Evolutionary conservation across 768 basidiomycete genomes (phyloP), one percentile per base, ranked within the genome.

Genomic region (Gloeophyllum trabeum): DNA sequence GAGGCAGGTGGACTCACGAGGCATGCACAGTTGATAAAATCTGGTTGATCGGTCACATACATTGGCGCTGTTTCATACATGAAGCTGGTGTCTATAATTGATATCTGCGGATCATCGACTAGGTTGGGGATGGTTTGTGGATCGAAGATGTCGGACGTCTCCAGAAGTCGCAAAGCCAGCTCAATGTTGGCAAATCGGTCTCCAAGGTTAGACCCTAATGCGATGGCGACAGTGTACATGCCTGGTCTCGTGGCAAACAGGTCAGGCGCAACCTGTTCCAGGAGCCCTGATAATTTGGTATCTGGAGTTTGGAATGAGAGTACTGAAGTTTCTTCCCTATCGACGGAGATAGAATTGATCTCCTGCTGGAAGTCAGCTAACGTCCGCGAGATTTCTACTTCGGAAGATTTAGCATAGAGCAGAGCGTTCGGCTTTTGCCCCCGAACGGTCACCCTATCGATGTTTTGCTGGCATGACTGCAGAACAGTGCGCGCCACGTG

Each of bases 51-150:
- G 7, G 75, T 75, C 34, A 94, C 83, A 56, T 99, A 98, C 96
- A 99, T 98, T 0, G 96, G 89, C 7, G 81, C 70, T 16, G 85
- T 92, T 61, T 97, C 85, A 56, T 97, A 98, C 64, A 97, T 56
- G 61, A 91, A 87, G 54, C 89, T 91, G 1, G 89, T 92, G 51
- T 87, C 71, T 18, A 79, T 59, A 22, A 94, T 66, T 13, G 53
- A 54, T 2, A 70, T 57, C 21, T 50, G 50, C 0, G 45, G 32
- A 6, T 44, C 47, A 1, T 19, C 16, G 10, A 66, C 35, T 7
- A 66, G 44, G 21, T 49, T 48, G 0, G 73, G 74, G n/a, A n/a
- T n/a, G n/a, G n/a, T n/a, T n/a, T n/a, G n/a, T n/a, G n/a, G n/a
- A n/a, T n/a, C n/a, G n/a, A n/a, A n/a, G n/a, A n/a, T n/a, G n/a